Evolutionary conservation across 352 stramenopile genomes (phyloP).

Genomic region (Phytophthora fragariae): DNA sequence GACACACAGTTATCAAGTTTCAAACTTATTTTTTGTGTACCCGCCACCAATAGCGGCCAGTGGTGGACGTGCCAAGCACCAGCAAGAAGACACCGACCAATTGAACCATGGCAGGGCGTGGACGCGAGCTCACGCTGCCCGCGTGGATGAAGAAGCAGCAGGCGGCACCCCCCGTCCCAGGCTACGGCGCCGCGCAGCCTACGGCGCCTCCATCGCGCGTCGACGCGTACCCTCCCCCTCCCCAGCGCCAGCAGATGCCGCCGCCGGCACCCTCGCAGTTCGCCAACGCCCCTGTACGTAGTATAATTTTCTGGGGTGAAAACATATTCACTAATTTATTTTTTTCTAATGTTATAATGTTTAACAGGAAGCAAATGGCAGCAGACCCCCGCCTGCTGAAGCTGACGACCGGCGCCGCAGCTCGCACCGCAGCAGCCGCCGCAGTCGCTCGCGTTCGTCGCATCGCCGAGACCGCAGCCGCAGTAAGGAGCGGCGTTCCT

Average conservation of each 20-base stretch:
- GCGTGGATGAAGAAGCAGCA: constrained; percentile 92
- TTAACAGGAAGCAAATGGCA: constrained; percentile 36
- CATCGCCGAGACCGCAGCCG: constrained; percentile 46
- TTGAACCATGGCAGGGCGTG: constrained; percentile 72
- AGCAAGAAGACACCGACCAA: constrained; percentile 11
- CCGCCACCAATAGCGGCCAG: constrained; percentile 9
- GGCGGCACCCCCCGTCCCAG: constrained; percentile 19
- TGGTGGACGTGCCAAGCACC: constrained; percentile 34
- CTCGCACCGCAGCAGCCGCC: constrained; percentile 49
- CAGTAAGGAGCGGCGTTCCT: constrained; percentile 50
- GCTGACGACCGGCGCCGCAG: constrained; percentile 34
- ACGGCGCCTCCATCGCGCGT: constrained; percentile 25
- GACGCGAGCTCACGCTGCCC: constrained; percentile 85
- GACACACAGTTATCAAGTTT: not conserved
- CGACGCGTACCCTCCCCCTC: constrained; percentile 15
- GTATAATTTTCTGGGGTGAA: not conserved
- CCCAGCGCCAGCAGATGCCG: constrained; percentile 24
- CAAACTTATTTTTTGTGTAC: not conserved
- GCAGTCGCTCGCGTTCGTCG: constrained; percentile 53
- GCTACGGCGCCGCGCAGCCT: not conserved
- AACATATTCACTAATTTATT: too few relatives aligned
- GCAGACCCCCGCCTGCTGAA: constrained; percentile 9
- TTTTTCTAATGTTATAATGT: not conserved
- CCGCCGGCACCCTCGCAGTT: constrained; percentile 58
- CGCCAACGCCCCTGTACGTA: constrained; percentile 60